Conservation (phyloP, 2,329 filamentous ascomycete genomes). For the Fusarium sp. region DNA sequence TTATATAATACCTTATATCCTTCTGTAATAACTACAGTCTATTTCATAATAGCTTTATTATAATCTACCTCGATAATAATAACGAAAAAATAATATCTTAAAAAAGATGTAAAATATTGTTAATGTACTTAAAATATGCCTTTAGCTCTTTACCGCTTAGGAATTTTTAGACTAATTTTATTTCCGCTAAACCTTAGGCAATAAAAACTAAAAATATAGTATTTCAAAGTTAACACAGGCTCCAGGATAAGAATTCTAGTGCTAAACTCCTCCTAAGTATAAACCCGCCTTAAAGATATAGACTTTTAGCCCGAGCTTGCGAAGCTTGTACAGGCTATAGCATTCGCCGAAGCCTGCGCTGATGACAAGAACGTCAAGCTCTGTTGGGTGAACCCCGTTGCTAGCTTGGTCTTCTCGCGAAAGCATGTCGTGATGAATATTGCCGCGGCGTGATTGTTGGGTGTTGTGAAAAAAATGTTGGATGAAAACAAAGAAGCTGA, state of each 20-base stretch:
- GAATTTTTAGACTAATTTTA: conserved; percentile 3
- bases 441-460: too few relatives aligned
- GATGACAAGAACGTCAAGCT: background rate
- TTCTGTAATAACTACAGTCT: too few relatives aligned
- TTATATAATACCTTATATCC: background rate
- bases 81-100: too few relatives aligned
- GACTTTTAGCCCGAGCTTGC: background rate
- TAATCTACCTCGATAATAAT: background rate
- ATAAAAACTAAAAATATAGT: background rate
- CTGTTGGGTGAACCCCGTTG: background rate
- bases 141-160: background rate
- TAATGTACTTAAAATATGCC: conserved; percentile 5
- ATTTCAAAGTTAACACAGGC: background rate
- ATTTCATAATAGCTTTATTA: too few relatives aligned
- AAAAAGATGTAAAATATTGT: conserved; percentile 15
- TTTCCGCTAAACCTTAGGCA: background rate
- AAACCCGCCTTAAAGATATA: background rate
- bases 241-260: conserved; percentile 3
- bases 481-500: too few relatives aligned
- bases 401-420: too few relatives aligned
- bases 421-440: too few relatives aligned
- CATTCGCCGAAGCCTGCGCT: conserved; percentile 4
- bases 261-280: conserved; percentile 5
- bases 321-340: conserved; percentile 1
- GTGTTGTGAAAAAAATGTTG: too few relatives aligned